These are phyloP conservation scores for Chaetomiaceae sp. DNA, from an alignment of 2,329 filamentous ascomycete genomes.

Conservation along the genomic window DNA sequence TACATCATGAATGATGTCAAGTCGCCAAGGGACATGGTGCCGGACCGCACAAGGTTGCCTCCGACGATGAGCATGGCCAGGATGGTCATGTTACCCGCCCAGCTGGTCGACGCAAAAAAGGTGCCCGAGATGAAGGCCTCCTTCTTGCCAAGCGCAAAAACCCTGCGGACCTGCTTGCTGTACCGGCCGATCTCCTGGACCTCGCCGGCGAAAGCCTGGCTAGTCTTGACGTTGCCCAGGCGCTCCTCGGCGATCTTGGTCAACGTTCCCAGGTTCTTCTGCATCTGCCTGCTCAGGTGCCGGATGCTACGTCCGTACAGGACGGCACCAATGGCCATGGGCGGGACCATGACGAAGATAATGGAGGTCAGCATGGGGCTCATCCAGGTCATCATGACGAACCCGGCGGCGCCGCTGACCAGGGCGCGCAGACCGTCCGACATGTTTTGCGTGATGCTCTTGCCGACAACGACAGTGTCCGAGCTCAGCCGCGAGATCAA, in stretches of 20 bases:
- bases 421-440: conserved; percentile 90
- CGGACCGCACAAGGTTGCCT: conserved; percentile 81
- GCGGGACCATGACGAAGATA: conserved; percentile 80
- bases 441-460: conserved; percentile 96
- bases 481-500: conserved; percentile 92
- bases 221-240: conserved; percentile 93
- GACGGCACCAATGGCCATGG: conserved; percentile 84
- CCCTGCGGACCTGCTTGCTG: conserved; percentile 85
- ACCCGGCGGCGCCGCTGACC: conserved; percentile 85
- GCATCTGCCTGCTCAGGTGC: conserved; percentile 85
- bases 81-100: conserved; percentile 96
- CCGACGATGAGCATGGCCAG: conserved; percentile 85
- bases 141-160: conserved; percentile 80
- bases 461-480: conserved; percentile 96
- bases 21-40: conserved; percentile 84
- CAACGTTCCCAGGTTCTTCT: conserved; percentile 85
- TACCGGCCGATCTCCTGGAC: conserved; percentile 86
- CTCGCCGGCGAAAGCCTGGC: conserved; percentile 93
- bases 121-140: conserved; percentile 86
- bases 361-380: conserved; percentile 86
- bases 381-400: conserved; percentile 92
- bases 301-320: conserved; percentile 87
- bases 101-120: conserved; percentile 82
- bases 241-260: conserved; percentile 98
- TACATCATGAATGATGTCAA: conserved; percentile 98